Evolutionary conservation across 805 yeast genomes (phyloP), one percentile per base, ranked within the genome.

Genomic region (Candida awuae): DNA sequence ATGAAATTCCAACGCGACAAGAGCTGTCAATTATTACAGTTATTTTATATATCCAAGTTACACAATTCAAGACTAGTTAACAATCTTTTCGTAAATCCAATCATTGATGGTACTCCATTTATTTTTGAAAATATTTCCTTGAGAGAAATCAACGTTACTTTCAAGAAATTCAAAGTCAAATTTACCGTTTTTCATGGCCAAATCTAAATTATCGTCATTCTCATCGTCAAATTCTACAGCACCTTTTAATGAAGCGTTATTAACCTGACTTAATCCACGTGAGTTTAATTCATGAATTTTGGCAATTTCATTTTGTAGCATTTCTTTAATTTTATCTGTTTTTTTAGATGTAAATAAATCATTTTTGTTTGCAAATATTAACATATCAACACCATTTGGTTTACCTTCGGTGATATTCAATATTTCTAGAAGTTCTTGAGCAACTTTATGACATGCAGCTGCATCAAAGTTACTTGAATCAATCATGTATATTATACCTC

Each of bases 301-400:
- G 32, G 73, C 71, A 47, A 87, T 70, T 54, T 83, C 94, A 6
- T 55, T 45, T 52, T 82, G 90, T 39, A 90, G 58, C 29, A 75
- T 56, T 19, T 67, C 66, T 48, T 65, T 70, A 37, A 88, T 72
- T 52, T 81, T 77, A 36, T 61, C 51, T 8, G 77, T 67, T 16
- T 92, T 90, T 49, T 85, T 73, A 13, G 94, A 74, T 44, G 86
- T 84, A 63, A 92, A 92, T 29, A 80, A 70, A 51, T 92, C 97
- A 37, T 73, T 71, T 58, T 90, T 90, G 64, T 90, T 90, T 45
- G 92, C 78, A 14, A 88, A 92, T 42, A 92, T 62, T 34, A 83
- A 63, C 30, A 83, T 67, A 54, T 84, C 90, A 17, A 83, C 70
- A 4, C 94, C 94, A 45, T 73, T 75, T 14, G 78, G 75, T 36